These are phyloP conservation scores for Colletotrichum karsti DNA, from an alignment of 2,329 filamentous ascomycete species.

Conservation along the genomic window DNA sequence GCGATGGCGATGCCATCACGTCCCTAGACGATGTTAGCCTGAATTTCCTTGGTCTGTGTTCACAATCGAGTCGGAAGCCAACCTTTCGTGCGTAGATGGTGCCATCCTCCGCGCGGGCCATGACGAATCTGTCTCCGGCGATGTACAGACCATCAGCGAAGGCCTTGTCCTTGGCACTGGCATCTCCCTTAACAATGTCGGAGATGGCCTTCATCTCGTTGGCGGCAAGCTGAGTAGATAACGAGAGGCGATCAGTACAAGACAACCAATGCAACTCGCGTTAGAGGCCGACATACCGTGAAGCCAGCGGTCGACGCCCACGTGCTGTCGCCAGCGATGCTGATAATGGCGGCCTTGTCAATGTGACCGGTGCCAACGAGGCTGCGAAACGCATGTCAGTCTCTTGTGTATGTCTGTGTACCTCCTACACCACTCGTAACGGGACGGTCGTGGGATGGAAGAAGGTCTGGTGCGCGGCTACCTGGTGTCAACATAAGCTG, in stretches of 20 bases:
- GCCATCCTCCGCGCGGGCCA: constrained; percentile 78
- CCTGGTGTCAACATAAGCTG: constrained; percentile 63
- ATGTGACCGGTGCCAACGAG: constrained; percentile 82
- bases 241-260: constrained; percentile 1
- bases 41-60: neutral
- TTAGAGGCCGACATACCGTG: constrained; percentile 62
- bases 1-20: constrained; percentile 83
- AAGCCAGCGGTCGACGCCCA: constrained; percentile 80
- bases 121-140: constrained; percentile 80
- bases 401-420: neutral
- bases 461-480: constrained; percentile 38
- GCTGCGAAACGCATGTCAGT: constrained; percentile 55
- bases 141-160: constrained; percentile 79
- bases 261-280: neutral
- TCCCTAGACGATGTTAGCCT: constrained; percentile 54
- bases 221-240: constrained; percentile 59
- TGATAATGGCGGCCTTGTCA: constrained; percentile 87
- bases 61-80: constrained; percentile 37
- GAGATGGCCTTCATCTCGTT: constrained; percentile 68
- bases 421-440: neutral
- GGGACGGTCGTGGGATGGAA: neutral
- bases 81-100: constrained; percentile 90
- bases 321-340: constrained; percentile 78
- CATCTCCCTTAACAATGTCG: constrained; percentile 56
- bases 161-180: constrained; percentile 68